Percentiles rank a stretch among this genome's conserved stretches.
Conservation (phyloP, 257 asterid species). For the Pogostemon cablin region DNA sequence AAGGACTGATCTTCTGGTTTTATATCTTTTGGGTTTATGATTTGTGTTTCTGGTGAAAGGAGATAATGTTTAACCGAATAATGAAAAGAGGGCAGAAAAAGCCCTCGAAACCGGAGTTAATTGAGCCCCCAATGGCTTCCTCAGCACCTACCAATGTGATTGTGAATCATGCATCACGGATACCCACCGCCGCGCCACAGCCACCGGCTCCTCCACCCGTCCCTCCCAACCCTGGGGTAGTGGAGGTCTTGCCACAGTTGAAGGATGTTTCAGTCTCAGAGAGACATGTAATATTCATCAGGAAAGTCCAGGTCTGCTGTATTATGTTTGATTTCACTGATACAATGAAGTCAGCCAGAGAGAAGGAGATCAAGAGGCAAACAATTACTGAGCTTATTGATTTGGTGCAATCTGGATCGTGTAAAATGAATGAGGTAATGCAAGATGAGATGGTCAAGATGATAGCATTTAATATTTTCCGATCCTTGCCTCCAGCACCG, state of each 20-base stretch:
- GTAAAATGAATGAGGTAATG: conserved; percentile 88
- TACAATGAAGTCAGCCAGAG: conserved; percentile 75
- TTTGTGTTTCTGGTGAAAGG: conserved; percentile 25
- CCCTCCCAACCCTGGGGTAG: conserved; percentile 62
- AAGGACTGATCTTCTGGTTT: conserved; percentile 10
- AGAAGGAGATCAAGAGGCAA: conserved; percentile 94
- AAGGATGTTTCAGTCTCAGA: conserved; percentile 68
- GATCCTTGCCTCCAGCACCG: conserved; percentile 69
- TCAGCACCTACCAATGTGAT: conserved; percentile 45
- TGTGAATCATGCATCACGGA: conserved; percentile 53
- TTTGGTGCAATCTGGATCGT: conserved; percentile 72
- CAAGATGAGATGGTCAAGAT: conserved; percentile 82
- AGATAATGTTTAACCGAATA: conserved; percentile 59
- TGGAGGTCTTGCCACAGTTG: conserved; percentile 76
- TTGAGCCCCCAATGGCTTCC: conserved; percentile 55
- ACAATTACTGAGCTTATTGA: conserved; percentile 78
- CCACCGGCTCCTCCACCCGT: conserved; percentile 44
- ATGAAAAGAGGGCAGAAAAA: conserved; percentile 71
- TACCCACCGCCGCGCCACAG: conserved; percentile 35
- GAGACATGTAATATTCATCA: conserved; percentile 64
- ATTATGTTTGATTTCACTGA: conserved; percentile 68
- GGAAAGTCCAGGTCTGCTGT: conserved; percentile 81
- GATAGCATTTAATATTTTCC: conserved; percentile 72
- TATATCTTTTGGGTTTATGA: conserved; percentile 18
- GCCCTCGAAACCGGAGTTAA: conserved; percentile 56